A percentile compares a stretch with the other conserved stretches of the same genome.
Conservation (phyloP, 2,329 filamentous ascomycete genomes). For the Lasiodiplodia citricola region DNA sequence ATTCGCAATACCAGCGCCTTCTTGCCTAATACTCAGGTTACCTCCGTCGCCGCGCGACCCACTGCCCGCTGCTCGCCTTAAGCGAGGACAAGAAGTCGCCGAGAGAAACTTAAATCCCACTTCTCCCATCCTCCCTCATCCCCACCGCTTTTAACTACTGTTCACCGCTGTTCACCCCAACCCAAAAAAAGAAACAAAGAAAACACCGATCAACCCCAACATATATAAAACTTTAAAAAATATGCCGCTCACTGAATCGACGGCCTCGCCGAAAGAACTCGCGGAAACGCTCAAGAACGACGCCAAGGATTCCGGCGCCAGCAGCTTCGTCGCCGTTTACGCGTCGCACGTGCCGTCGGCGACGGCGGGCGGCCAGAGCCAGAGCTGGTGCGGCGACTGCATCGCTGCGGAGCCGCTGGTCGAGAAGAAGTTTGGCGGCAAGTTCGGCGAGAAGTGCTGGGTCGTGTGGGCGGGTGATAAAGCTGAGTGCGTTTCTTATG, state of each 20-base stretch:
- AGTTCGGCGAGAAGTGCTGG: not conserved
- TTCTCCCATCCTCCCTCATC: not conserved
- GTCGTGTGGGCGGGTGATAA: constrained; percentile 9
- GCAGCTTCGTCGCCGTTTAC: constrained; percentile 8
- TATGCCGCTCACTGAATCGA: not conserved
- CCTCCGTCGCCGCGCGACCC: not conserved
- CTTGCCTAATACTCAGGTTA: not conserved
- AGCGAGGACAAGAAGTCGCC: not conserved
- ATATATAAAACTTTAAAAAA: not conserved
- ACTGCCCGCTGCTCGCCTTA: not conserved
- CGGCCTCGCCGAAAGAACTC: not conserved
- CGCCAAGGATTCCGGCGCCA: not conserved
- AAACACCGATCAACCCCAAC: too few species aligned
- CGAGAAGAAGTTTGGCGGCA: constrained; percentile 3
- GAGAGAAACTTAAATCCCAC: not conserved
- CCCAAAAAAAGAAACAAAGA: not conserved
- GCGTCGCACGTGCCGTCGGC: not conserved
- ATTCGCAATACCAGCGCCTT: not conserved
- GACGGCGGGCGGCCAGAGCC: not conserved
- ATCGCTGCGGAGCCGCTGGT: not conserved
- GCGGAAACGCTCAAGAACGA: not conserved
- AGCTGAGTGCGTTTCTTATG: not conserved
- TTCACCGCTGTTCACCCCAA: not conserved
- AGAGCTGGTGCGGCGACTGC: constrained; percentile 16
- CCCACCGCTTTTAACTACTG: not conserved